phyloP scores from a whole-genome alignment of 1,139 yeast species.

The Yamadazyma epiphylla region DNA sequence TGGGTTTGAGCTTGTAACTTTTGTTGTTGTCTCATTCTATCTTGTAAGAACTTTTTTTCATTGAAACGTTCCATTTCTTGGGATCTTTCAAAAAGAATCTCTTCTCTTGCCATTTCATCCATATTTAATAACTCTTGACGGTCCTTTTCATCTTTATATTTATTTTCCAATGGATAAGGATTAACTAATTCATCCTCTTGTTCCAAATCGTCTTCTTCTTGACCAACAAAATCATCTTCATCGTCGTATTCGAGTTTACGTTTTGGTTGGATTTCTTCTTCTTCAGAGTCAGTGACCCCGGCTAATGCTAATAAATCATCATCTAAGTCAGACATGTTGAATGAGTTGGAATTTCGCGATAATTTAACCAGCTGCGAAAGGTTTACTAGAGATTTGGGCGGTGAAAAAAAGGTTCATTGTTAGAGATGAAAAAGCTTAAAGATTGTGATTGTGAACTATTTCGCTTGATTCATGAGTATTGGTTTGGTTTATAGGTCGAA shows the following conservation, averaged over 20 bases:
- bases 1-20: slow-evolving; percentile 23
- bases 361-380: neutral
- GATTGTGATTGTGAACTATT: too few species aligned
- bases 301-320: slow-evolving; percentile 92
- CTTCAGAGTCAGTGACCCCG: slow-evolving; percentile 51
- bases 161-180: slow-evolving; percentile 93
- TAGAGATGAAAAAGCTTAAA: too few species aligned
- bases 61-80: slow-evolving; percentile 86
- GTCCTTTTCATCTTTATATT: slow-evolving; percentile 81
- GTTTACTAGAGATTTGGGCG: too few species aligned
- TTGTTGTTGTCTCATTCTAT: slow-evolving; percentile 65
- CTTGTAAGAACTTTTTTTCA: slow-evolving; percentile 77
- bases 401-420: too few species aligned
- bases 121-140: slow-evolving; percentile 60
- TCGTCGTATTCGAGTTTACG: slow-evolving; percentile 6
- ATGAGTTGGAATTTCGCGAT: neutral
- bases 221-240: slow-evolving; percentile 29
- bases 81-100: slow-evolving; percentile 83
- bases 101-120: slow-evolving; percentile 92
- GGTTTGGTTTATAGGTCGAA: too few species aligned
- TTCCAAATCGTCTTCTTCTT: slow-evolving; percentile 19
- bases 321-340: slow-evolving; percentile 59
- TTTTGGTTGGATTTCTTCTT: slow-evolving; percentile 21
- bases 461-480: too few species aligned
- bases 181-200: slow-evolving; percentile 40